Evolutionary conservation across 176 grass and related monocot genomes (phyloP).

Genomic region (Phoenix dactylifera): DNA sequence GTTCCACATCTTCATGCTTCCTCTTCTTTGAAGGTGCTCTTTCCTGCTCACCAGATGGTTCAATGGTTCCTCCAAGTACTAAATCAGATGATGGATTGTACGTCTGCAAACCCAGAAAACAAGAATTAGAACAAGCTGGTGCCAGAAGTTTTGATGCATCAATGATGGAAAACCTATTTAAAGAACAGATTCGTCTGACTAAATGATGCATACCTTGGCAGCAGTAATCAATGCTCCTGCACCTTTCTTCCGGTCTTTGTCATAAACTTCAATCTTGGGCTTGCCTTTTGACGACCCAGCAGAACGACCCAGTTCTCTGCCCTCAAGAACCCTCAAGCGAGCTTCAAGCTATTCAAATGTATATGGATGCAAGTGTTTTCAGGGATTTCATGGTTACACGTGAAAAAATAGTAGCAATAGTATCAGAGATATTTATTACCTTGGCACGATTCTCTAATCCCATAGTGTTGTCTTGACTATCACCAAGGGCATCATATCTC

Average conservation of each 20-base stretch:
- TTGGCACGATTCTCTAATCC: constrained; percentile 63
- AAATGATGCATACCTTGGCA: constrained; percentile 36
- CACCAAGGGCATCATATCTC: constrained; percentile 77
- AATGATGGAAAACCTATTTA: too few species aligned
- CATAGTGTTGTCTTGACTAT: constrained; percentile 60
- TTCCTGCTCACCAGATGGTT: constrained; percentile 18
- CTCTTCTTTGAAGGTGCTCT: constrained; percentile 42
- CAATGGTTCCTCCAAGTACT: constrained; percentile 28
- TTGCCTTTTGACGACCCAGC: constrained; percentile 69
- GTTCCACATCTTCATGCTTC: constrained; percentile 31
- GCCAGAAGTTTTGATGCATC: background rate
- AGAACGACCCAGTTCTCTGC: constrained; percentile 53
- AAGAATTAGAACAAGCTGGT: background rate
- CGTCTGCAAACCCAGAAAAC: constrained; percentile 31
- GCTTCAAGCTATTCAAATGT: constrained; percentile 51
- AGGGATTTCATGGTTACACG: too few species aligned
- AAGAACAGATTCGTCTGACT: background rate
- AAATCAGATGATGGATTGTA: constrained; percentile 76
- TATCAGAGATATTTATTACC: constrained; percentile 24
- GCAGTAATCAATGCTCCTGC: constrained; percentile 53
- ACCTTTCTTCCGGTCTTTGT: constrained; percentile 88
- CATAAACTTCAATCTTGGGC: constrained; percentile 73
- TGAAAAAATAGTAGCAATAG: too few species aligned
- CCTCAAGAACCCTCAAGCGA: constrained; percentile 54
- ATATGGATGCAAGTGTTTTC: too few species aligned